A percentile compares a stretch with the other conserved stretches of the same genome.
phyloP scores from a whole-genome alignment of 768 basidiomycete species.

The Amanita molliuscula region DNA sequence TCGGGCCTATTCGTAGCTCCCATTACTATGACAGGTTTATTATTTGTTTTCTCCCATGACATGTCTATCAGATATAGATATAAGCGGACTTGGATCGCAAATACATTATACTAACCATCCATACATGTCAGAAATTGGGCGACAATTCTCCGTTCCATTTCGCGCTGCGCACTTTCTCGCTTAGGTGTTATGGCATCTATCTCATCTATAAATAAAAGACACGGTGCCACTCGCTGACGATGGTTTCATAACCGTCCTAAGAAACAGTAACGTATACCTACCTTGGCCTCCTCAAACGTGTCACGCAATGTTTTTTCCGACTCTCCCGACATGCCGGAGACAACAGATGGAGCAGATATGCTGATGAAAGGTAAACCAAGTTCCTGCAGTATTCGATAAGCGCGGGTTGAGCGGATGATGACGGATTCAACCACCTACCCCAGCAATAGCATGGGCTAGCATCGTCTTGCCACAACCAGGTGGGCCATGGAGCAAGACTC shows the following conservation, averaged over 20 bases:
- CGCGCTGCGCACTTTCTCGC: conserved; percentile 93
- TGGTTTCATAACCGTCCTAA: not conserved
- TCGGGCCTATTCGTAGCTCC: conserved; percentile 96
- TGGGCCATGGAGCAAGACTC: conserved; percentile 89
- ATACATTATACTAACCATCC: conserved; percentile 64
- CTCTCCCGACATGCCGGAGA: conserved; percentile 98
- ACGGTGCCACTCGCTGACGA: conserved; percentile 74
- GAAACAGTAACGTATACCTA: conserved; percentile 19
- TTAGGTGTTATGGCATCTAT: conserved; percentile 98
- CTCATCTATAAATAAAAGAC: conserved; percentile 93
- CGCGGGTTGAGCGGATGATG: not conserved
- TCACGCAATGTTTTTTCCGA: conserved; percentile 94
- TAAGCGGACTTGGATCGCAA: not conserved
- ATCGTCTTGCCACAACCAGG: conserved; percentile 97
- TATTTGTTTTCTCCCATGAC: conserved; percentile 91
- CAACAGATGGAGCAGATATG: conserved; percentile 91
- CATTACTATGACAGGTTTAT: conserved; percentile 88
- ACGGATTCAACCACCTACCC: conserved; percentile 40
- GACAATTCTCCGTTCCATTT: conserved; percentile 97
- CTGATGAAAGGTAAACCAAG: conserved; percentile 87
- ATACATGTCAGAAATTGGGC: conserved; percentile 97
- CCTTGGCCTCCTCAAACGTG: conserved; percentile 96
- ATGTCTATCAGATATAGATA: conserved; percentile 46
- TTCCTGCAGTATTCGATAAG: conserved; percentile 43
- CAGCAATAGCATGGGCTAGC: conserved; percentile 90